Conservation (phyloP, 2,329 filamentous ascomycete species). For the Talaromyces sp. region DNA sequence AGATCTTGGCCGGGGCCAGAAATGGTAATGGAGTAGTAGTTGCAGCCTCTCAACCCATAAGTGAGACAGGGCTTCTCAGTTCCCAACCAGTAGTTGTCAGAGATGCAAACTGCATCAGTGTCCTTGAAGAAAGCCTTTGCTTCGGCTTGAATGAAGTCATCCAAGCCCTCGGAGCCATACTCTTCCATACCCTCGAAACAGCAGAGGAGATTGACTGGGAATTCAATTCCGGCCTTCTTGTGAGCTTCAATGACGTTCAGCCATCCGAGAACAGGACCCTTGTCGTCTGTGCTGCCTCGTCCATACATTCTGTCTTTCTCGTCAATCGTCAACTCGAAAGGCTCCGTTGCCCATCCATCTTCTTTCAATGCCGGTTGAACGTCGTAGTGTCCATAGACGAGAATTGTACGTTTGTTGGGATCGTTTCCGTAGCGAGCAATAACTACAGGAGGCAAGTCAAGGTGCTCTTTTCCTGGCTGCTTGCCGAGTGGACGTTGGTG, state of each 20-base stretch:
- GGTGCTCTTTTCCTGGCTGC: conserved; percentile 83
- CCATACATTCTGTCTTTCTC: conserved; percentile 94
- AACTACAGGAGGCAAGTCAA: conserved; percentile 88
- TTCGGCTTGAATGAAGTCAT: conserved; percentile 88
- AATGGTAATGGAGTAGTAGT: conserved; percentile 92
- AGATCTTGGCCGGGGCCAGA: conserved; percentile 89
- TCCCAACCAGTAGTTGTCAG: conserved; percentile 99
- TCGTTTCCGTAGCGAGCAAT: conserved; percentile 89
- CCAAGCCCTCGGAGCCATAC: conserved; percentile 92
- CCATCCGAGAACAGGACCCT: conserved; percentile 96
- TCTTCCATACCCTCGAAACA: conserved; percentile 99
- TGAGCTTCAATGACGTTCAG: conserved; percentile 97
- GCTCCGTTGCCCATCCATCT: conserved; percentile 94
- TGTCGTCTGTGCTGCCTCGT: conserved; percentile 93
- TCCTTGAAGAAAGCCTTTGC: conserved; percentile 94
- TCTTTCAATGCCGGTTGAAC: conserved; percentile 91
- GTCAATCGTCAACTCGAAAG: conserved; percentile 82
- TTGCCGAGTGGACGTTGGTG: conserved; percentile 83
- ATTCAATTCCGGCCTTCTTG: conserved; percentile 87
- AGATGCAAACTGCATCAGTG: conserved; percentile 94
- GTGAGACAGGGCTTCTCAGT: conserved; percentile 98
- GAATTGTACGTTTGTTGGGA: conserved; percentile 85
- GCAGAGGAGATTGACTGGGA: conserved; percentile 97
- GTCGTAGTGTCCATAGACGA: conserved; percentile 98
- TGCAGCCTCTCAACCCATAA: conserved; percentile 93